Base-by-base conservation (phyloP, 2,329 filamentous ascomycete genomes). In the Pseudogymnoascus sp. region DNA sequence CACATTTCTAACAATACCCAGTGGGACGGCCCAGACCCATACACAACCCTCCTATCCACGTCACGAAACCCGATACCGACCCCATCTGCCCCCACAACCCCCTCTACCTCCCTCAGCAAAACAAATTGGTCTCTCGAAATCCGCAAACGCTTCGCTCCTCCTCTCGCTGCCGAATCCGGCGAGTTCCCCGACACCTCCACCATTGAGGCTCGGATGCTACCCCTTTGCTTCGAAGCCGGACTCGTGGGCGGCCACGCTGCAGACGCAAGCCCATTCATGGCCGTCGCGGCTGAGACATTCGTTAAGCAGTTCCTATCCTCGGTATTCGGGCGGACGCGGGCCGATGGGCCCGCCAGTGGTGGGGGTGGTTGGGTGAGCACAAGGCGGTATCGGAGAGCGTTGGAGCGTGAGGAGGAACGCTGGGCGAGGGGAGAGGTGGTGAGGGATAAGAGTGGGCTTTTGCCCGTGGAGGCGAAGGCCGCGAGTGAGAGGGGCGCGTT, bases 391-490 rank as follows among this genome's bases (percentile, higher is more conserved):
- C 86, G 85, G 67, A 82, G 83, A 64, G 89, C 91, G 72, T 80
- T 96, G 10, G 84, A 86, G 62, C 80, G 81, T 56, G 93, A 97
- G 74, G 92, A 96, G 72, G 83, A 88, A 46, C 83, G 85, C 0
- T 86, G 84, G 26, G 82, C 86, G 42, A 81, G 85, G n/a, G 91
- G 92, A 4, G 89, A 93, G 69, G 74, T 96, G 1, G 79, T 83
- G 17, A 83, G 90, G 68, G 90, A 92, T 64, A 88, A 89, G 65
- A 88, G 84, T 59, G 92, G 92, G 1, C 76, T 96, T 29, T 77
- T 97, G 5, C 93, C 93, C 0, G 78, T 92, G 37, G 92, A 97
- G 75, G 85, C 89, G 2, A 91, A 89, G 72, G 88, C 88, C 62
- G 87, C 89, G 15, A 84, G 84, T 63, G 85, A 88, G 69, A 82